Conservation (phyloP, 2,329 filamentous ascomycete species). For the Blastomyces silverae region DNA sequence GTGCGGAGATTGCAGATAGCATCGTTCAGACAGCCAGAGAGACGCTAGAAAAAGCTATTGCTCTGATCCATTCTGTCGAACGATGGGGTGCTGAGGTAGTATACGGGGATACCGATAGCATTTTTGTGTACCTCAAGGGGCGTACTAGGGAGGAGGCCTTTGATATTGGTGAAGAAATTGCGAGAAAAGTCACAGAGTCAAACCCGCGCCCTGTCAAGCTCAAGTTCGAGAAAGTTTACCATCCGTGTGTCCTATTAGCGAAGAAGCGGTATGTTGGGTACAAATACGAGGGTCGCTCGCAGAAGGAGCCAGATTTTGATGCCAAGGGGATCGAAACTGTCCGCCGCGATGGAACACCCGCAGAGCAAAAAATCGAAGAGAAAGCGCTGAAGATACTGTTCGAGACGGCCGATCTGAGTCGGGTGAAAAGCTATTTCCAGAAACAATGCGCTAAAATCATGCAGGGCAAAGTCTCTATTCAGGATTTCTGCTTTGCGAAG, state of each 20-base stretch:
- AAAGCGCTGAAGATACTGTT: conserved; percentile 84
- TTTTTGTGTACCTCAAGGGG: conserved; percentile 86
- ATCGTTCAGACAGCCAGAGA: conserved; percentile 95
- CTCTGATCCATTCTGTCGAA: conserved; percentile 78
- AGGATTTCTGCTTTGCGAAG: conserved; percentile 92
- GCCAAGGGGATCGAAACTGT: conserved; percentile 99
- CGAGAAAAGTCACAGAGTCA: conserved; percentile 74
- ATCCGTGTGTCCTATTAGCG: conserved; percentile 84
- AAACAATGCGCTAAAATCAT: conserved; percentile 87
- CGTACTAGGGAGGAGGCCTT: conserved; percentile 85
- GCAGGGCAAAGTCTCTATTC: conserved; percentile 76
- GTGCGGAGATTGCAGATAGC: conserved; percentile 93
- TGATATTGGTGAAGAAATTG: conserved; percentile 85
- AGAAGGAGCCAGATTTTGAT: conserved; percentile 80
- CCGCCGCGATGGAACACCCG: conserved; percentile 85
- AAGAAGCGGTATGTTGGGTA: conserved; percentile 99
- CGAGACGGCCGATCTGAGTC: conserved; percentile 77
- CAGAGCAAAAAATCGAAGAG: conserved; percentile 94
- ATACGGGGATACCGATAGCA: conserved; percentile 93
- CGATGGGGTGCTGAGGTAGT: conserved; percentile 94
- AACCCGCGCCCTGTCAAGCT: conserved; percentile 91
- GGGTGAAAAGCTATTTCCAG: conserved; percentile 86
- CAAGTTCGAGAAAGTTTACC: conserved; percentile 98
- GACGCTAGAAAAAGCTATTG: conserved; percentile 88
- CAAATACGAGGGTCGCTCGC: conserved; percentile 77